These are phyloP conservation scores for Citrus cavaleriei DNA, from an alignment of 345 rosid genomes.

Conservation along the genomic window DNA sequence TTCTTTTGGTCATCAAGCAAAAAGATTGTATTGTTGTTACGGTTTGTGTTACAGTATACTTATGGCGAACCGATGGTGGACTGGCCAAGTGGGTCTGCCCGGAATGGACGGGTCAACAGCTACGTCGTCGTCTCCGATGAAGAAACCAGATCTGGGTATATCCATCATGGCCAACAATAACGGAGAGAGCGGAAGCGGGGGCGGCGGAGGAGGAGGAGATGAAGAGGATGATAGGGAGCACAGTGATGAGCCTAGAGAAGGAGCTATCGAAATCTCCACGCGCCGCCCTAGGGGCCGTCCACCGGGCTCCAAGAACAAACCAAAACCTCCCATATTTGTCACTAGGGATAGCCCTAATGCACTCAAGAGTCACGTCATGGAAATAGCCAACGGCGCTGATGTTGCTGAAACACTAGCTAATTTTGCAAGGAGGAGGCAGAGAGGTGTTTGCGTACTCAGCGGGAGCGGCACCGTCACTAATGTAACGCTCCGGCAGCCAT, in stretches of 20 bases:
- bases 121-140: constrained; percentile 32
- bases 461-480: constrained; percentile 55
- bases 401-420: constrained; percentile 54
- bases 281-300: constrained; percentile 56
- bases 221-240: constrained; percentile 42
- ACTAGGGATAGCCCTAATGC: constrained; percentile 63
- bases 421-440: constrained; percentile 49
- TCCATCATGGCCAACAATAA: constrained; percentile 29
- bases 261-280: constrained; percentile 35
- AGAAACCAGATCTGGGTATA: constrained; percentile 26
- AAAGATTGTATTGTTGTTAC: not conserved
- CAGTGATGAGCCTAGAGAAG: constrained; percentile 53
- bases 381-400: constrained; percentile 48
- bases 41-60: constrained; percentile 5
- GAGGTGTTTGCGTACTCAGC: constrained; percentile 56
- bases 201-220: constrained; percentile 20
- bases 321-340: constrained; percentile 53
- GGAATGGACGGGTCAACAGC: constrained; percentile 32
- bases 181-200: constrained; percentile 15
- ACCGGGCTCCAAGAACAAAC: constrained; percentile 58
- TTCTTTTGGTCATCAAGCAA: too few relatives aligned
- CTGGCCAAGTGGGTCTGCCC: constrained; percentile 43
- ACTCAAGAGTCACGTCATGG: constrained; percentile 59
- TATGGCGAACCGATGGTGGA: constrained; percentile 79
- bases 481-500: constrained; percentile 52